These are phyloP conservation scores for Linnemannia zychae DNA, from an alignment of 192 early-diverging fungal species.

Conservation along the genomic window DNA sequence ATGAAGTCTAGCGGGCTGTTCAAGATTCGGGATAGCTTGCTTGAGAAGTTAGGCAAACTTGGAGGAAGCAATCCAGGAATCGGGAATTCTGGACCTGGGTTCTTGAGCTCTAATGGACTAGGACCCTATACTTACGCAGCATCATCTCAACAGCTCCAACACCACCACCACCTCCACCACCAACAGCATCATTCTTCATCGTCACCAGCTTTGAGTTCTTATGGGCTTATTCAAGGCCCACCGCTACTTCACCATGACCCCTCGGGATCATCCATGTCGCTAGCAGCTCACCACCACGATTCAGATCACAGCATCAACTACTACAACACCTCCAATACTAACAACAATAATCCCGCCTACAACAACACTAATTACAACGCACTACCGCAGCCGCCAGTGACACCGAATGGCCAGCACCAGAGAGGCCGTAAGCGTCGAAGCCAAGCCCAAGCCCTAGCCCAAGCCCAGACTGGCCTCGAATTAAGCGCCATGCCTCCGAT, in stretches of 20 bases:
- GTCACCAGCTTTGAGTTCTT: not conserved
- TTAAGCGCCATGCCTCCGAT: not conserved
- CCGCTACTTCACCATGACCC: not conserved
- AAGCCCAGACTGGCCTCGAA: not conserved
- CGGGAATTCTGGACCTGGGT: not conserved
- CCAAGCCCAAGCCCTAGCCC: too few species aligned
- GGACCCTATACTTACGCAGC: not conserved
- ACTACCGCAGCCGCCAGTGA: not conserved
- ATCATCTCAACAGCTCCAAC: not conserved
- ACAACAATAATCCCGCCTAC: not conserved
- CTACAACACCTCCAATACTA: not conserved
- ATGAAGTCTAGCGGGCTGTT: slow-evolving; percentile 61
- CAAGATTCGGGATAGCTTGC: slow-evolving; percentile 57
- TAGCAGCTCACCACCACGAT: not conserved
- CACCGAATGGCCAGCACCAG: not conserved
- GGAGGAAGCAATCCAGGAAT: not conserved
- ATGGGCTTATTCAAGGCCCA: not conserved
- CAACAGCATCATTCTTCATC: not conserved
- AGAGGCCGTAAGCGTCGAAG: not conserved
- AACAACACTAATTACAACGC: not conserved
- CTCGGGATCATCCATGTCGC: not conserved
- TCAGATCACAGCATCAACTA: not conserved
- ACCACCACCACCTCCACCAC: not conserved
- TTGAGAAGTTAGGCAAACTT: slow-evolving; percentile 38
- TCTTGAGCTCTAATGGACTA: not conserved